Evolutionary conservation across 139 green algal genomes (phyloP).

Genomic region (Trebouxia sp.): DNA sequence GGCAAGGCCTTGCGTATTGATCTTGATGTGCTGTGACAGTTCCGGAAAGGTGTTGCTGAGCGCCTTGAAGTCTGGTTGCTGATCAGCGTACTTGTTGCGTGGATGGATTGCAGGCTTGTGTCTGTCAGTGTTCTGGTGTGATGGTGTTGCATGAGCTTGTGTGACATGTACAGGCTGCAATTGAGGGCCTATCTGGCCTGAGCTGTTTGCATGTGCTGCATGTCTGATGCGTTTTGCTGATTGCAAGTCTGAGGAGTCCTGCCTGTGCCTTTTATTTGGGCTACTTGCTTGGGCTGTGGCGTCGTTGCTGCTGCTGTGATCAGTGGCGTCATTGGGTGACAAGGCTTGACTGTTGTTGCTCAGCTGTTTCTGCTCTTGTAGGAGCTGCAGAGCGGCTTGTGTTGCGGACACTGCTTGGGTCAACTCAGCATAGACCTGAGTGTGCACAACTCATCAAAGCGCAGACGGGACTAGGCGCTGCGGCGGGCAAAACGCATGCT

Average conservation of each 20-base stretch:
- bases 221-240: neutral
- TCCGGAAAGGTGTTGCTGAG: slow-evolving; percentile 61
- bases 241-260: neutral
- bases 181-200: neutral
- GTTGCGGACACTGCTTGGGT: neutral
- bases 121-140: neutral
- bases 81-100: slow-evolving; percentile 60
- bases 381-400: neutral
- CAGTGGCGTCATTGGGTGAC: too few species aligned
- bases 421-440: neutral
- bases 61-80: slow-evolving; percentile 78
- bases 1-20: neutral
- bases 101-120: slow-evolving; percentile 65
- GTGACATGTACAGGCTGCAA: neutral
- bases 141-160: too few species aligned
- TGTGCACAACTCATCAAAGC: neutral
- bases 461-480: too few species aligned
- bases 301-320: neutral
- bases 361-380: too few species aligned
- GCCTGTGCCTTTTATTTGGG: neutral
- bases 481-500: too few species aligned
- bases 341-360: too few species aligned
- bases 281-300: neutral
- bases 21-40: slow-evolving; percentile 50
- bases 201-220: neutral